Conservation (phyloP, 2,329 filamentous ascomycete genomes). For the Aspergillus sp. region DNA sequence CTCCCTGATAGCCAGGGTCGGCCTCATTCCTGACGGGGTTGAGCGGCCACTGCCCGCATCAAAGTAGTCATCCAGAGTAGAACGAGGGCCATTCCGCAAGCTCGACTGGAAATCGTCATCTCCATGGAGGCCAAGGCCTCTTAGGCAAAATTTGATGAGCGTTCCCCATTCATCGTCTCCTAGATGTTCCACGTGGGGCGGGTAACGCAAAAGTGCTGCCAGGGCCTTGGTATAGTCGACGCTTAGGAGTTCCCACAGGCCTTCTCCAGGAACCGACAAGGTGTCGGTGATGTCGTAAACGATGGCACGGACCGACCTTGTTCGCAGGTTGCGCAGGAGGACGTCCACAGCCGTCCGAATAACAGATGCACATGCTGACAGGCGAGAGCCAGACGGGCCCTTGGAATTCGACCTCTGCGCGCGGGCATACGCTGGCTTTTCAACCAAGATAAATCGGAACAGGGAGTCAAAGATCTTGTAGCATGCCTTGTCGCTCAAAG, state of each 20-base stretch:
- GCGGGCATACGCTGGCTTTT: slow-evolving; percentile 56
- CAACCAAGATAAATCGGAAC: slow-evolving; percentile 61
- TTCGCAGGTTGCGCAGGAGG: slow-evolving; percentile 57
- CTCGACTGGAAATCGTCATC: slow-evolving; percentile 21
- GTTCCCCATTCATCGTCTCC: slow-evolving; percentile 57
- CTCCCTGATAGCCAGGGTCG: slow-evolving; percentile 17
- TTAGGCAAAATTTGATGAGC: slow-evolving; percentile 61
- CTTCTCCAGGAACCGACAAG: slow-evolving; percentile 53
- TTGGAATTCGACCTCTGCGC: slow-evolving; percentile 34
- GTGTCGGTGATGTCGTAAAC: slow-evolving; percentile 74
- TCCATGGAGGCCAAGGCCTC: slow-evolving; percentile 41
- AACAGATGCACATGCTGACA: slow-evolving; percentile 61
- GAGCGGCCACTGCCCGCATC: slow-evolving; percentile 17
- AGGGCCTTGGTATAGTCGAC: slow-evolving; percentile 73
- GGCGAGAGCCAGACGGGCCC: slow-evolving; percentile 44
- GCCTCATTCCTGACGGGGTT: slow-evolving; percentile 21
- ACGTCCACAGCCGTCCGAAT: slow-evolving; percentile 63
- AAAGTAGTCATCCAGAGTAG: slow-evolving; percentile 18
- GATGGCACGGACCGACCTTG: slow-evolving; percentile 68
- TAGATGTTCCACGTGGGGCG: slow-evolving; percentile 72
- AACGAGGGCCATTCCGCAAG: slow-evolving; percentile 18
- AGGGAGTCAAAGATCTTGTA: slow-evolving; percentile 72
- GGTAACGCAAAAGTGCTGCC: slow-evolving; percentile 58
- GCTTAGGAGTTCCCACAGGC: slow-evolving; percentile 59
- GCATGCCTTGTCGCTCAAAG: slow-evolving; percentile 65